A percentile compares a stretch with the other conserved stretches of the same genome.
Conservation (phyloP, 2,329 filamentous ascomycete genomes). For the Aspergillus aculeatus region DNA sequence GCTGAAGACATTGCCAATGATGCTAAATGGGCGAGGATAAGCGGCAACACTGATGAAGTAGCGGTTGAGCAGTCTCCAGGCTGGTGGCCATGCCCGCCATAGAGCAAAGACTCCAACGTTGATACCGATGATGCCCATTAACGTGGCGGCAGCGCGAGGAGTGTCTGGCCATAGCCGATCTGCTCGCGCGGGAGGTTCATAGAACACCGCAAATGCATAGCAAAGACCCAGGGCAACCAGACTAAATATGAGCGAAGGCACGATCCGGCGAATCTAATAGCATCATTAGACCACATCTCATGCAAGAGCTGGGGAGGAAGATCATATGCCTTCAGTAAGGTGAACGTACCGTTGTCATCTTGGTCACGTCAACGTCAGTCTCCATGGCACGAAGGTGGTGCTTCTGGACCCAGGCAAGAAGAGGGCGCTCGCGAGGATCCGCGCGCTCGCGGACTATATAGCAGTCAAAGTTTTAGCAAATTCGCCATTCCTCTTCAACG, state of each 20-base stretch:
- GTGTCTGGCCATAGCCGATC: slow-evolving; percentile 52
- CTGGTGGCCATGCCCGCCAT: slow-evolving; percentile 51
- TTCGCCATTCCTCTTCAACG: too few species aligned
- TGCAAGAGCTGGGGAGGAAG: neutral
- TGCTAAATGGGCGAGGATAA: slow-evolving; percentile 53
- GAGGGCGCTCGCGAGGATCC: slow-evolving; percentile 39
- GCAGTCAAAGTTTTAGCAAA: neutral
- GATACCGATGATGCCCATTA: slow-evolving; percentile 49
- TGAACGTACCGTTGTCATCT: slow-evolving; percentile 36
- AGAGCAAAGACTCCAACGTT: slow-evolving; percentile 53
- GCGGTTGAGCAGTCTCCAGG: slow-evolving; percentile 57
- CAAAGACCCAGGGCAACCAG: slow-evolving; percentile 42
- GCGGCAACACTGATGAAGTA: slow-evolving; percentile 55
- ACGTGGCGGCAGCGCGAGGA: slow-evolving; percentile 53
- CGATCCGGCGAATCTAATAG: slow-evolving; percentile 44
- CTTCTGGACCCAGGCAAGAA: slow-evolving; percentile 45
- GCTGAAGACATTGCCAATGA: slow-evolving; percentile 57
- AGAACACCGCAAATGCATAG: slow-evolving; percentile 48
- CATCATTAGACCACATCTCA: neutral
- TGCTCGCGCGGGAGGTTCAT: slow-evolving; percentile 48
- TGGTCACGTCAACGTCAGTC: slow-evolving; percentile 32
- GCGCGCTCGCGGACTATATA: slow-evolving; percentile 38
- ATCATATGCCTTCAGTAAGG: neutral
- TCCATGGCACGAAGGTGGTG: slow-evolving; percentile 41
- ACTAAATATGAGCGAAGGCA: slow-evolving; percentile 44